Base-by-base conservation (phyloP, 192 early-diverging fungal genomes). In the Entomortierella lignicola region DNA sequence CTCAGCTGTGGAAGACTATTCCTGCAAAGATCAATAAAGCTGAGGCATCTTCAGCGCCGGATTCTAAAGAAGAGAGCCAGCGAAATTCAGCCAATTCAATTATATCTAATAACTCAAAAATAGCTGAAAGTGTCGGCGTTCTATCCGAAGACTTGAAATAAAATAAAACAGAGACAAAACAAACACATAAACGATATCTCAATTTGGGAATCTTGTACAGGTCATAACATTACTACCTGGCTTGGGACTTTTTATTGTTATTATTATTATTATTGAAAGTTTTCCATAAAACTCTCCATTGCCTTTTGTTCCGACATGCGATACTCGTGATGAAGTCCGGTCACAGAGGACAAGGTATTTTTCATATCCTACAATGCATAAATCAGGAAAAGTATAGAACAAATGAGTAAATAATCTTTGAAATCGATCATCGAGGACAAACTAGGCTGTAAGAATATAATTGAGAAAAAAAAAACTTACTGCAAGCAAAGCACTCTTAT, bases 1-100 rank as follows among this genome's bases (percentile, higher is more conserved):
- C 63, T 6, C 75, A 79, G 34, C 55, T 79, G 23, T 79, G 75
- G 75, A 79, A 79, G 44, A 60, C 51, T n/a, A 65, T 69, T 13
- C 66, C 74, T n/a, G 31, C 37, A 7, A 47, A 57, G 48, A 66
- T 74, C 59, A 64, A 54, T 31, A 57, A 58, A 3, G 31, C 63
- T 17, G 72, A 66, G 21, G 41, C 7, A 37, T 4, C 29, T 20
- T 34, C 55, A 34, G n/a, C 55, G 8, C 27, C 1, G 11, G 60
- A 18, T 29, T 4, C 1, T 51, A 10, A 42, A 42, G 39, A 42
- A 15, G 25, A 43, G 7, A 34, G 20, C 55, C 7, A 30, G 34
- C 5, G 10, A 10, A 37, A 10, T 37, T 37, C 10, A 37, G 34
- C 10, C 34, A 10, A 37, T 37, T n/a, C n/a, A n/a, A n/a, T n/a